These are phyloP conservation scores for Asparagopsis taxiformis DNA, from an alignment of 31 red algal genomes.

Conservation along the genomic window DNA sequence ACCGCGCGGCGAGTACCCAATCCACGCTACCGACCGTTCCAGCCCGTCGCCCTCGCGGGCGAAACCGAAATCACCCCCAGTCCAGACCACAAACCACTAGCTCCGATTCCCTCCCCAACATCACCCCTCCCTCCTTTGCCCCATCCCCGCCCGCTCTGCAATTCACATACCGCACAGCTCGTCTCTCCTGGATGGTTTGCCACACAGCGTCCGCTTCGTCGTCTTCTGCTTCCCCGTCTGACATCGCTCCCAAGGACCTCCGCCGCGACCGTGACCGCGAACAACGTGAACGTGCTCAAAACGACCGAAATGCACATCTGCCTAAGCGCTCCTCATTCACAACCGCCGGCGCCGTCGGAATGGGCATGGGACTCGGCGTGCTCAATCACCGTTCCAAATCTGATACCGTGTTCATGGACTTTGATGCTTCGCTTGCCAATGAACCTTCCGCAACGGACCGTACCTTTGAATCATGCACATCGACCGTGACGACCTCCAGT, in stretches of 20 bases:
- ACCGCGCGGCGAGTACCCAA: neutral
- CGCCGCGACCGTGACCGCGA: neutral
- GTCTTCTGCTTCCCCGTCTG: neutral
- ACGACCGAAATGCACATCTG: neutral
- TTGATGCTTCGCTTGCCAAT: neutral
- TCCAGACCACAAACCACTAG: neutral
- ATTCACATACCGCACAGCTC: neutral
- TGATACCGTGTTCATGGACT: constrained; percentile 13
- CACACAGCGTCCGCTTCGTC: neutral
- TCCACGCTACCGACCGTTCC: neutral
- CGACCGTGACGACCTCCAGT: neutral
- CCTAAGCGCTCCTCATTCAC: neutral
- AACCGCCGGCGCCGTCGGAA: neutral
- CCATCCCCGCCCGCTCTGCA: neutral
- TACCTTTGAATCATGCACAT: neutral
- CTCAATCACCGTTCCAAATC: neutral
- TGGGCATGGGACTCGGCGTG: constrained; percentile 1
- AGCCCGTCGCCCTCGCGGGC: neutral
- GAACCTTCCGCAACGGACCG: neutral
- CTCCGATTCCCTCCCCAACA: neutral
- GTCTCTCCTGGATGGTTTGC: neutral
- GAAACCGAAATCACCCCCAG: neutral
- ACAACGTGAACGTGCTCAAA: neutral
- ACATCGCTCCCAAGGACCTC: neutral
- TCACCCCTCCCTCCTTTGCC: neutral